A percentile compares a stretch with the other conserved stretches of the same genome.
Evolutionary conservation across 345 rosid genomes (phyloP).

Genomic region (Eucalyptus microcorys): DNA sequence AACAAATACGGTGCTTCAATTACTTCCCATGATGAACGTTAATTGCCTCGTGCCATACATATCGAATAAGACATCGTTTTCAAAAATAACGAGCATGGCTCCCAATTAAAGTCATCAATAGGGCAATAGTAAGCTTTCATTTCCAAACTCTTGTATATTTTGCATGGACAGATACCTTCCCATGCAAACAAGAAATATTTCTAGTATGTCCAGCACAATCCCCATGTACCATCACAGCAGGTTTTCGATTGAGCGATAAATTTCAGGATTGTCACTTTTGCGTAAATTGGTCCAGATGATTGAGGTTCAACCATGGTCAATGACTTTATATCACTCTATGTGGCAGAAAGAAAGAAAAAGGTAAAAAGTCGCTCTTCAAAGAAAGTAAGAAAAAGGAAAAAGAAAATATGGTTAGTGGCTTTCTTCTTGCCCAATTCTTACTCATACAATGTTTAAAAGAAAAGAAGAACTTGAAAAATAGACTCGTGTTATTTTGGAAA

Average conservation of each 20-base stretch:
- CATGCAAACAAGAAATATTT: background rate
- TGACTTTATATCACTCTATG: too few relatives aligned
- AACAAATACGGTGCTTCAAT: too few relatives aligned
- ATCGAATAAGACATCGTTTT: background rate
- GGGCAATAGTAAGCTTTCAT: background rate
- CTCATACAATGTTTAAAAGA: too few relatives aligned
- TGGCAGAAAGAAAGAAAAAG: too few relatives aligned
- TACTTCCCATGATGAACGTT: too few relatives aligned
- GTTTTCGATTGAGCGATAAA: rapidly evolving
- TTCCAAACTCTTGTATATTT: too few relatives aligned
- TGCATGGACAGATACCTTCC: background rate
- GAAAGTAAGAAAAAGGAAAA: background rate
- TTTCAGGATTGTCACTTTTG: background rate
- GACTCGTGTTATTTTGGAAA: too few relatives aligned
- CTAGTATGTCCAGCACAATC: background rate
- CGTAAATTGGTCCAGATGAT: too few relatives aligned
- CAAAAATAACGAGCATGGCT: background rate
- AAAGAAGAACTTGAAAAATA: too few relatives aligned
- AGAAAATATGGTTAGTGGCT: too few relatives aligned
- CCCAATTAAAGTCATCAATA: background rate
- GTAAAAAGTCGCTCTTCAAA: background rate
- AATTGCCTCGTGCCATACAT: rapidly evolving
- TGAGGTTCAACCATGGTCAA: too few relatives aligned
- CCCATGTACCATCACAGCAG: background rate
- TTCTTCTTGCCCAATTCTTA: too few relatives aligned